Base-by-base conservation (phyloP, 2,329 filamentous ascomycete genomes). In the Apiospora rasikravindrae region DNA sequence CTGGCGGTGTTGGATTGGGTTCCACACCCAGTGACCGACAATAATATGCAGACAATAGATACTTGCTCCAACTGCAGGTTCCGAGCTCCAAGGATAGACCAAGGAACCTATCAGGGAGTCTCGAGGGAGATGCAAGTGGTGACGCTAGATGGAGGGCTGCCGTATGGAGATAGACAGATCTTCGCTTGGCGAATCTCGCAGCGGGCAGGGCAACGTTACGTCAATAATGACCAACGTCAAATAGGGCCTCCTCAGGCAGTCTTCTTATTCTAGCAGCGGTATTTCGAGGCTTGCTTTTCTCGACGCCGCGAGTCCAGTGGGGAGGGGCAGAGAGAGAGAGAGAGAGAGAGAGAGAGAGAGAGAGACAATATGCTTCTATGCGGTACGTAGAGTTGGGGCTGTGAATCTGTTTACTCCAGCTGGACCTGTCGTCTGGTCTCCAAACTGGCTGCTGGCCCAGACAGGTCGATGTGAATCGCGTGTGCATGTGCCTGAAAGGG, bases 141-240 rank as follows among this genome's bases (percentile, higher is more conserved):
- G 29, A 40, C 57, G 57, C 57, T 64, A 64, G 57, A 37, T 22
- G 29, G 37, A 64, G 57, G 22, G 33, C 29, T 64, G 57, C 57
- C 33, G 57, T 64, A 64, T 40, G 57, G 40, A 64, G 57, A 40
- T 40, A 40, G 33, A 64, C 57, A 64, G 57, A 64, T 64, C 29
- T n/a, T 64, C 10, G 33, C 57, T 64, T 40, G 57, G 57, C 57
- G 33, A 40, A 40, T 64, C 57, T 64, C 10, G 57, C 29, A 64
- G 57, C 29, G 57, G 57, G 19, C 33, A 64, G 29, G 29, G 57
- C 57, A 64, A 64, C 57, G 57, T 64, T 64, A 64, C 57, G 57
- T 64, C 57, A 64, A 40, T 8, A 40, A 40, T 8, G 10, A 1
- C 40, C 16, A 45, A 19, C 44, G 11, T 45, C 14, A 19, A 45